Evolutionary conservation across 1,284 basidiomycete genomes (phyloP).

Genomic region (Ceratobasidium sp.): DNA sequence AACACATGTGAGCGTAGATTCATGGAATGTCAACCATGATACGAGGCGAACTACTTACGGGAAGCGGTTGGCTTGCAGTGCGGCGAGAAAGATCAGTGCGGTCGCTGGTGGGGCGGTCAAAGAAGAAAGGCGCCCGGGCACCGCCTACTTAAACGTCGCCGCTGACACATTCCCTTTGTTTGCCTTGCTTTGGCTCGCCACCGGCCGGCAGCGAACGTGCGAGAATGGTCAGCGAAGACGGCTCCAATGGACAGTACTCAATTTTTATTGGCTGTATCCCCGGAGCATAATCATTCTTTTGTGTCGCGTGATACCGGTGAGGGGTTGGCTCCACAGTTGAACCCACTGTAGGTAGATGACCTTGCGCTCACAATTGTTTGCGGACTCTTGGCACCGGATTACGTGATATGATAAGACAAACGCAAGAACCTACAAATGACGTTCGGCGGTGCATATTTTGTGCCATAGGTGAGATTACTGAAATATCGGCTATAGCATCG

Average conservation of each 20-base stretch:
- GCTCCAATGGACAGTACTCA: not conserved
- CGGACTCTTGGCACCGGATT: too few relatives aligned
- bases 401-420: too few relatives aligned
- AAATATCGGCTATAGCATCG: too few relatives aligned
- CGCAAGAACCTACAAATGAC: too few relatives aligned
- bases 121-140: conserved; percentile 2
- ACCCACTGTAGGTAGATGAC: not conserved
- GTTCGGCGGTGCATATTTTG: too few relatives aligned
- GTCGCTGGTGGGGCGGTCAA: conserved; percentile 15
- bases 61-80: conserved; percentile 7
- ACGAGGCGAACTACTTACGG: conserved; percentile 2
- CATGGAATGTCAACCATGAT: not conserved
- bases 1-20: not conserved
- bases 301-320: not conserved
- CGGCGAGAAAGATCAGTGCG: not conserved
- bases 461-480: too few relatives aligned
- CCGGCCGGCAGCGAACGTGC: conserved; percentile 13
- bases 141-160: conserved; percentile 14
- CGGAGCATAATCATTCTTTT: not conserved
- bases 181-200: conserved; percentile 6
- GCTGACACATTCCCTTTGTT: conserved; percentile 6
- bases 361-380: too few relatives aligned
- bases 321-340: not conserved
- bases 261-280: not conserved
- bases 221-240: not conserved